Evolutionary conservation across 1,284 basidiomycete species (phyloP), one percentile per base, ranked within the genome.

Genomic region (Lentinus polychrous): DNA sequence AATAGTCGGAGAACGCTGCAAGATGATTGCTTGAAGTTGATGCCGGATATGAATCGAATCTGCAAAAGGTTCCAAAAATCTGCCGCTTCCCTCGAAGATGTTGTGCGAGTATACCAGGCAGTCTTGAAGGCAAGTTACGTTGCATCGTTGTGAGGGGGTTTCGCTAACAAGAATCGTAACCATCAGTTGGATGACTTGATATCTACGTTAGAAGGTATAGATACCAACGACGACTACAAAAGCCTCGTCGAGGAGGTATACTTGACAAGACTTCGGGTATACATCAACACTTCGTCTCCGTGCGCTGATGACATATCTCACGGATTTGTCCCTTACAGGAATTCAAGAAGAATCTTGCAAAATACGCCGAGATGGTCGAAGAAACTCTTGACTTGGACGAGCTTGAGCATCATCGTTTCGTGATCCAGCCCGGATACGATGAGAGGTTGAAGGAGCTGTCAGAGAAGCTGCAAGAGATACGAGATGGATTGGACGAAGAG

Each of bases 101-200:
- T 99, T 4, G 93, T 99, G 6, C 83, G 94, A 8, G 87, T 96
- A 0, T 99, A 97, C 65, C 95, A 99, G 64, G 91, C 93, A 0
- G 80, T 93, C 1, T 59, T 80, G 15, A 78, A 80, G 65, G 80
- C 81, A 45, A 49, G 60, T 18, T 17, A 6, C 8, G 6, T 22
- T 15, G 31, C 44, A 2, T 39, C 1, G n/a, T 39, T 8, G 24
- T 24, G 14, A 23, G 35, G 35, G 24, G 22, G 42, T 32, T 32
- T 46, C 45, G 14, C 14, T 37, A 14, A 15, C 32, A 36, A 49
- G 24, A 32, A 5, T 3, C 17, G 11, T 11, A 35, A 2, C 17
- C 10, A 18, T 18, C 59, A 94, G 81, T 69, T 98, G 20, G 84
- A 91, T 1, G 85, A 83, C 11, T 70, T 98, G 55, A 77, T 91